Evolutionary conservation across 257 asterid species (phyloP), one percentile per base, ranked within the genome.

Genomic region (Solanum infundibuliforme): DNA sequence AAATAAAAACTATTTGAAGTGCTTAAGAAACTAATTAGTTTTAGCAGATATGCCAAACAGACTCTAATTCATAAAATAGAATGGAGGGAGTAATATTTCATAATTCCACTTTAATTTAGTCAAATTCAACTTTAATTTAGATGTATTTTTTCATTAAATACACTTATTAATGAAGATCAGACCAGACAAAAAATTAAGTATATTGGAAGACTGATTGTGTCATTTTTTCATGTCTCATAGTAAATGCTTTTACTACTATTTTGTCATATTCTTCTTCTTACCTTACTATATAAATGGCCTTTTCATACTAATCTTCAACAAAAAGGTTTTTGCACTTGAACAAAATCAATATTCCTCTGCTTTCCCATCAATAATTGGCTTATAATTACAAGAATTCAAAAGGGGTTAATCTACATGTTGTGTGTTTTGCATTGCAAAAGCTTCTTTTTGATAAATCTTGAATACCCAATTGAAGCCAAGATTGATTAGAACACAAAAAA

Each of bases 21-120:
- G 20, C 7, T 14, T 5, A 14, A 0, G 8, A 48, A 2, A 48
- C 2, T 48, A 14, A 14, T 0, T 8, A 0, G 3, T 48, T 48
- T 12, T 48, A 48, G 0, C 8, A 5, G 0, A 46, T 46, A 46
- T 46, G 20, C 5, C 6, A 12, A 46, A 46, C 20, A 12, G 0
- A 0, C 18, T 46, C 7, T 14, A 48, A 48, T 0, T 48, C 60
- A 48, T 48, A 1, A 2, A 14, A 48, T 14, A 48, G 1, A 48
- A 14, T 48, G 6, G 21, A 48, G 1, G 8, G 23, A 6, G n/a
- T 52, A 16, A 16, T 18, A 52, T 52, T 52, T 52, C 23, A 52
- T 16, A 6, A 52, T 52, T 52, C 9, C 0, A 5, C 62, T 52
- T 48, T 52, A 52, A 16, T 52, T 52, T 5, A 52, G 8, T 52